Conservation (phyloP, 495 filamentous ascomycete genomes). For the Penicillium cataractarum region DNA sequence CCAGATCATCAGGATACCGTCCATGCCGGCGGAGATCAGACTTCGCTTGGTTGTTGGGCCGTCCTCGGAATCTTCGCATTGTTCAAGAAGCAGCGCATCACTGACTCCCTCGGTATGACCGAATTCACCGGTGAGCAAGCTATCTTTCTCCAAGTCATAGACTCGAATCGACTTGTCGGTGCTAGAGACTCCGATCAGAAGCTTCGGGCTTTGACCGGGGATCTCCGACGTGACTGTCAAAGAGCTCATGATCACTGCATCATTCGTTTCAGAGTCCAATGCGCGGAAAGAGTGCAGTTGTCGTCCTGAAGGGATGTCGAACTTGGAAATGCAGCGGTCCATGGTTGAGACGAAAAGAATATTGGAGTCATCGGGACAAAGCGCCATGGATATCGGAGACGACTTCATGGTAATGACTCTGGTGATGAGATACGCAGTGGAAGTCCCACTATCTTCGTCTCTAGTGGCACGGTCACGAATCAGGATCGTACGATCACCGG, state of each 20-base stretch:
- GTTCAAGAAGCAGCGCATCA: conserved; percentile 73
- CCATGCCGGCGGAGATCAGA: conserved; percentile 76
- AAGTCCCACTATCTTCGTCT: conserved; percentile 64
- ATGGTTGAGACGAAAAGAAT: conserved; percentile 75
- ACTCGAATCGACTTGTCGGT: conserved; percentile 93
- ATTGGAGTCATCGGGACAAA: conserved; percentile 60
- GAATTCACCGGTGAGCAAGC: conserved; percentile 83
- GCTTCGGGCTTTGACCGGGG: conserved; percentile 44
- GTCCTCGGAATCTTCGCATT: conserved; percentile 44
- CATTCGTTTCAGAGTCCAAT: conserved; percentile 72
- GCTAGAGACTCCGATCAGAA: conserved; percentile 82
- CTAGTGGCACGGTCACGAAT: conserved; percentile 73
- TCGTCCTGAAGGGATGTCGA: conserved; percentile 73
- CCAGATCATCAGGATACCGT: conserved; percentile 89
- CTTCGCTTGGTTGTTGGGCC: conserved; percentile 39
- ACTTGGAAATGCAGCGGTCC: conserved; percentile 79
- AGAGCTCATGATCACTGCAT: conserved; percentile 80
- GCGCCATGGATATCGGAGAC: conserved; percentile 81
- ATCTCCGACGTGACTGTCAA: conserved; percentile 58
- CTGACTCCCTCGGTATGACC: conserved; percentile 93
- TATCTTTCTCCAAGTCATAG: conserved; percentile 77
- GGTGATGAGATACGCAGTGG: conserved; percentile 73
- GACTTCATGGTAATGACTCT: conserved; percentile 80
- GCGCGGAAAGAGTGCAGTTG: conserved; percentile 75
- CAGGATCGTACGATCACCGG: conserved; percentile 82